These are phyloP conservation scores for Fusarium odoratissimum DNA, from an alignment of 2,329 filamentous ascomycete genomes.

Conservation along the genomic window DNA sequence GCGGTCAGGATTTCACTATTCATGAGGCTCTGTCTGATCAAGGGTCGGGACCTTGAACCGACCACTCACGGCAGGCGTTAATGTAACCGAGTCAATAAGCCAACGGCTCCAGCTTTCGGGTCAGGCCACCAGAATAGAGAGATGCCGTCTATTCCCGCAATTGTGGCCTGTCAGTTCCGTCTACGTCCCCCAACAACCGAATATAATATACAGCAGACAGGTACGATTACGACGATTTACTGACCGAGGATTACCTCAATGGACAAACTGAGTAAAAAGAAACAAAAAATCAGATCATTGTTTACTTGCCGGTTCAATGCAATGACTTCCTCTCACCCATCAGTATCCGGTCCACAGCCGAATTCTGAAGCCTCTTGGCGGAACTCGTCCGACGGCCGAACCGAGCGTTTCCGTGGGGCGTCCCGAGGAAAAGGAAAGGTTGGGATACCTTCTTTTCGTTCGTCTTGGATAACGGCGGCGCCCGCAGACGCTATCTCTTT, in stretches of 20 bases:
- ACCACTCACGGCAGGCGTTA: constrained; percentile 7
- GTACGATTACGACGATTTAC: background rate
- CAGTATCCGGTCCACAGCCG: background rate
- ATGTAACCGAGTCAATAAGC: constrained; percentile 10
- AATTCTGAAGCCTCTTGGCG: constrained; percentile 10
- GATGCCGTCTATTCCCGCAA: constrained; percentile 25
- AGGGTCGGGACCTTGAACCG: constrained; percentile 15
- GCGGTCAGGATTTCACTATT: constrained; percentile 7
- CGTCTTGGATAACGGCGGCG: constrained; percentile 14
- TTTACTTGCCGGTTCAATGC: background rate
- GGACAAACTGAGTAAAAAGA: background rate
- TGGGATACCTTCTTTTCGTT: background rate
- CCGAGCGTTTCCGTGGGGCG: constrained; percentile 41
- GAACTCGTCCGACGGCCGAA: constrained; percentile 39
- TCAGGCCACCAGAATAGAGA: constrained; percentile 28
- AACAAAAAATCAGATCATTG: constrained; percentile 1
- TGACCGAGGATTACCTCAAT: background rate
- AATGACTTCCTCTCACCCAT: constrained; percentile 8
- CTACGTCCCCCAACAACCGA: constrained; percentile 16
- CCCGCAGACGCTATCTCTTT: constrained; percentile 12
- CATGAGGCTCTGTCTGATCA: constrained; percentile 35
- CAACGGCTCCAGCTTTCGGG: background rate
- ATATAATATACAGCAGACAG: background rate
- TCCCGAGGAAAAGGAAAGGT: constrained; percentile 32
- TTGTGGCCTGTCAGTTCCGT: constrained; percentile 23